Evolutionary conservation across 176 grass and related monocot genomes (phyloP).

Genomic region (Sorghum bicolor): DNA sequence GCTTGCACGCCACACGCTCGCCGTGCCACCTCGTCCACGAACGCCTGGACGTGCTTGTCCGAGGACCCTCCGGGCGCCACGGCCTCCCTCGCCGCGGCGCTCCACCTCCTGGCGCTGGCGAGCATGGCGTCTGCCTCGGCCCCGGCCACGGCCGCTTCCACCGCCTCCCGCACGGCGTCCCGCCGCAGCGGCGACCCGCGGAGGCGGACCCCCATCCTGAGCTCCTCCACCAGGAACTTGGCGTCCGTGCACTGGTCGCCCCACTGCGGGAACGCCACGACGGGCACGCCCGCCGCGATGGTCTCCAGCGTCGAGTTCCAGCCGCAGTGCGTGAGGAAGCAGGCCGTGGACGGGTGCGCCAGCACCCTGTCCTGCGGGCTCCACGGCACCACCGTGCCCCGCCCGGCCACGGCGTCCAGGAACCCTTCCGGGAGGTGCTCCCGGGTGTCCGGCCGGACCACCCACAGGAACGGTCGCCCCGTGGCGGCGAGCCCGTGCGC

Average conservation of each 20-base stretch:
- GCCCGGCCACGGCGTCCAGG: neutral
- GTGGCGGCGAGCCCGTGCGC: neutral
- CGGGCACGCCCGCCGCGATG: neutral
- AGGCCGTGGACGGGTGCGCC: slow-evolving; percentile 38
- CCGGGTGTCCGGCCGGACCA: neutral
- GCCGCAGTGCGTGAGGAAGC: slow-evolving; percentile 60
- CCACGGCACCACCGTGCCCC: neutral
- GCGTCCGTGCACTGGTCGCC: slow-evolving; percentile 16
- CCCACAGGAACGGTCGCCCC: neutral
- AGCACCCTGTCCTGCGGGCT: slow-evolving; percentile 23
- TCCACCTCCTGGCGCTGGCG: neutral
- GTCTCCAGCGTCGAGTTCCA: slow-evolving; percentile 67
- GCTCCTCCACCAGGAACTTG: neutral
- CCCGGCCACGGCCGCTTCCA: neutral
- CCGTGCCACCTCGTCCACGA: neutral
- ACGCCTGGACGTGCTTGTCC: neutral
- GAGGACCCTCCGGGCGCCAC: neutral
- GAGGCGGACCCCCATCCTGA: neutral
- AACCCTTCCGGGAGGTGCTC: neutral
- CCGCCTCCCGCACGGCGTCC: neutral
- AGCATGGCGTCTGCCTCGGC: neutral
- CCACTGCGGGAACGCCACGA: slow-evolving; percentile 12
- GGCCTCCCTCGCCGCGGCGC: neutral
- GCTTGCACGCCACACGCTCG: neutral
- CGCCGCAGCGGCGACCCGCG: neutral